Conservation (phyloP, 208 protist genomes). For the Acanthamoeba quina region DNA sequence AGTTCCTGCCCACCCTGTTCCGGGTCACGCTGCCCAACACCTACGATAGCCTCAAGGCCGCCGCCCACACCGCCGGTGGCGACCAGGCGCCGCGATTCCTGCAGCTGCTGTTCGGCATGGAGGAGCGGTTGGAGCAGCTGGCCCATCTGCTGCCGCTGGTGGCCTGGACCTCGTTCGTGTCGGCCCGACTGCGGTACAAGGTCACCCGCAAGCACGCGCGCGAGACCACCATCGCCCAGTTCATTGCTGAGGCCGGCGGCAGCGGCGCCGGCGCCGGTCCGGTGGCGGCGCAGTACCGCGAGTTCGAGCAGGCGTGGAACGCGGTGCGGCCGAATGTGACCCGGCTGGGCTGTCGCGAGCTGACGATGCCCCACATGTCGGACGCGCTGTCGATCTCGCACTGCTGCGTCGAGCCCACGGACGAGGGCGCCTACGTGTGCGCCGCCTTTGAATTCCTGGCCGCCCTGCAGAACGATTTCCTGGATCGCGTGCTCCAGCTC, state of each 20-base stretch:
- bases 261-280: background rate
- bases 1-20: constrained; percentile 13
- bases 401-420: constrained; percentile 5
- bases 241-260: background rate
- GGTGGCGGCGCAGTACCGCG: background rate
- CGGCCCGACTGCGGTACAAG: background rate
- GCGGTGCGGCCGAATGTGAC: background rate
- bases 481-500: constrained; percentile 12
- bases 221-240: constrained; percentile 24
- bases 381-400: background rate
- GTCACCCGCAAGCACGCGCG: constrained; percentile 9
- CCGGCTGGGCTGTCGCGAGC: background rate
- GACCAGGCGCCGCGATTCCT: background rate
- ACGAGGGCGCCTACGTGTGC: constrained; percentile 7
- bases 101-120: constrained; percentile 1
- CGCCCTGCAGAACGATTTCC: constrained; percentile 6
- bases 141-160: background rate
- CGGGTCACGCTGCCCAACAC: background rate
- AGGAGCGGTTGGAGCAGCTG: constrained; percentile 26
- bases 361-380: background rate
- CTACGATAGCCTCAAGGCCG: constrained; percentile 2
- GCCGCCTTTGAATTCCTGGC: constrained; percentile 4
- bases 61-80: background rate
- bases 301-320: constrained; percentile 22
- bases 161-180: background rate